A percentile compares a stretch with the other conserved stretches of the same genome.
phyloP scores from a whole-genome alignment of 352 stramenopile genomes.

The Halophytophthora polymorphica region DNA sequence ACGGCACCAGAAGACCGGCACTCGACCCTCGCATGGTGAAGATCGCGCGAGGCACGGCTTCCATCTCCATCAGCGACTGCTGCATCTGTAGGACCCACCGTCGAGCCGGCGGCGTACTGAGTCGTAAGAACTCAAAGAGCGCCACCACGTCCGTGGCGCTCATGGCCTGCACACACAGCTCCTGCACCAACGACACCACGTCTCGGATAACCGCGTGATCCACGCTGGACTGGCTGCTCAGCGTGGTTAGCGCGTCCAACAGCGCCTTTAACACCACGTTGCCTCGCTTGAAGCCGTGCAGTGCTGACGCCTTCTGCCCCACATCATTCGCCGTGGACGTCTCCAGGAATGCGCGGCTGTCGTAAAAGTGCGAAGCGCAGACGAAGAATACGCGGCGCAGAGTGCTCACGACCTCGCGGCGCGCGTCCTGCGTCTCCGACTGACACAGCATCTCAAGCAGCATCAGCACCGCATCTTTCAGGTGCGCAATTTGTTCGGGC shows the following conservation, averaged over 20 bases:
- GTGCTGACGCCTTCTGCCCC: not conserved
- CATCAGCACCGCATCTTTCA: conserved; percentile 48
- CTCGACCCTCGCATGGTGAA: conserved; percentile 68
- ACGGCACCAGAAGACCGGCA: conserved; percentile 61
- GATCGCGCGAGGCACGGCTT: conserved; percentile 56
- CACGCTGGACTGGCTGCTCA: conserved; percentile 31
- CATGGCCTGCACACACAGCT: conserved; percentile 58
- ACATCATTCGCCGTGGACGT: not conserved
- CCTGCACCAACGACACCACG: conserved; percentile 44
- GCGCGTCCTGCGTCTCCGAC: conserved; percentile 16
- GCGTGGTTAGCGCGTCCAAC: conserved; percentile 33
- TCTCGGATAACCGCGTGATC: conserved; percentile 24
- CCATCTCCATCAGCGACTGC: conserved; percentile 43
- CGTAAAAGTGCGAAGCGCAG: conserved; percentile 37
- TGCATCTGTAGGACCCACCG: conserved; percentile 59
- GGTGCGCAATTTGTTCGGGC: conserved; percentile 16
- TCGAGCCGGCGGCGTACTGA: conserved; percentile 39
- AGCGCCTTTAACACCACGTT: conserved; percentile 53
- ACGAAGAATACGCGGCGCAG: conserved; percentile 37
- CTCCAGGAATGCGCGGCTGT: conserved; percentile 35
- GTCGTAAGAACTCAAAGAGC: conserved; percentile 73
- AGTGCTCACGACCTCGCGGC: conserved; percentile 34
- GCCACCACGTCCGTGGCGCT: conserved; percentile 52
- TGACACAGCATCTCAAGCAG: conserved; percentile 47
- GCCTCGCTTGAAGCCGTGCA: conserved; percentile 14